Evolutionary conservation across 768 basidiomycete genomes (phyloP).

Genomic region (Dioszegia crocea): DNA sequence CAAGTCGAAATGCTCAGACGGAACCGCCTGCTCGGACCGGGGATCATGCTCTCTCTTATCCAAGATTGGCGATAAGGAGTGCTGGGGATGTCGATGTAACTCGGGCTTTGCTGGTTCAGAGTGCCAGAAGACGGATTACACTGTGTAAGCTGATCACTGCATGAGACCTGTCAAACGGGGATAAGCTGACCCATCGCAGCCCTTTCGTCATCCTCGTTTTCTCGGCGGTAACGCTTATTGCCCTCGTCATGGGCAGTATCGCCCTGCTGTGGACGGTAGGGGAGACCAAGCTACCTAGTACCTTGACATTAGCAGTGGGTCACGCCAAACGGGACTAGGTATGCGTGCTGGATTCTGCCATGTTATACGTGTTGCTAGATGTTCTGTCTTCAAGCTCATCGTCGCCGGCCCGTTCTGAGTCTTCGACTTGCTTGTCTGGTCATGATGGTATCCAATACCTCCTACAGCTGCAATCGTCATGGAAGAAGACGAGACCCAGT

Average conservation of each 20-base stretch:
- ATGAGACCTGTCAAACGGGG: background rate
- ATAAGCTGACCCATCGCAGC: constrained; percentile 13
- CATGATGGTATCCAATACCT: too few relatives aligned
- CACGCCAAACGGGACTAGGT: constrained; percentile 35
- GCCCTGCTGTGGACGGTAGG: constrained; percentile 33
- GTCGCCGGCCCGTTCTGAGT: too few relatives aligned
- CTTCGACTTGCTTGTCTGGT: too few relatives aligned
- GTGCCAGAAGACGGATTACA: constrained; percentile 47
- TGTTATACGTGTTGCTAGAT: too few relatives aligned
- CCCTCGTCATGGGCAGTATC: constrained; percentile 28
- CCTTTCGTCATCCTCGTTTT: constrained; percentile 44
- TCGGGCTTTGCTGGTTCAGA: constrained; percentile 41
- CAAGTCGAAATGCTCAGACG: constrained; percentile 33
- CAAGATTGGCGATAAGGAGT: constrained; percentile 32
- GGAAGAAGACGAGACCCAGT: too few relatives aligned
- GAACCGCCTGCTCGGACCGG: constrained; percentile 38
- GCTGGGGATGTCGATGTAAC: constrained; percentile 45
- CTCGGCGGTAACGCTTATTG: constrained; percentile 27
- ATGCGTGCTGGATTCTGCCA: background rate
- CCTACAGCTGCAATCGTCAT: too few relatives aligned
- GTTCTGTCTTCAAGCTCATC: too few relatives aligned
- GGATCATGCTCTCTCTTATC: constrained; percentile 32
- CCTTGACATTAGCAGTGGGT: constrained; percentile 39
- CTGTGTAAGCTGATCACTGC: constrained; percentile 30
- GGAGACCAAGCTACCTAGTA: constrained; percentile 42